Evolutionary conservation across 768 basidiomycete species (phyloP).

Genomic region (Hygrophorus russula): DNA sequence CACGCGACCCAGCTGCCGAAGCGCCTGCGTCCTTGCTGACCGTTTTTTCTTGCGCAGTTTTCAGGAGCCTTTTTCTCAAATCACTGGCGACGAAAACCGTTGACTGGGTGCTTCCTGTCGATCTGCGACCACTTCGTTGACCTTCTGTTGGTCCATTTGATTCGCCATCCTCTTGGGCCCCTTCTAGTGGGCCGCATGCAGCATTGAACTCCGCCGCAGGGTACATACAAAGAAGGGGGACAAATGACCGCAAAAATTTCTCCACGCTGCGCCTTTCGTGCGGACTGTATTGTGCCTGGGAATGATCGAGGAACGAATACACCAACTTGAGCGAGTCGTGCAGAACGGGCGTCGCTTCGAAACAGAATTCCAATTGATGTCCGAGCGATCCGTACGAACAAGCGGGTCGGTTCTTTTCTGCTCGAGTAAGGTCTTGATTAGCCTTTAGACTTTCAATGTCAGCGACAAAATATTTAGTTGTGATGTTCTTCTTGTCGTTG

Average conservation of each 20-base stretch:
- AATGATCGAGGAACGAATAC: conserved; percentile 84
- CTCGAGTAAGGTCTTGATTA: conserved; percentile 34
- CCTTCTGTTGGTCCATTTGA: conserved; percentile 19
- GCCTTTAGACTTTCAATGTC: conserved; percentile 67
- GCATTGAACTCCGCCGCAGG: conserved; percentile 56
- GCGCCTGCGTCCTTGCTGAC: conserved; percentile 17
- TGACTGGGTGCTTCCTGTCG: conserved; percentile 20
- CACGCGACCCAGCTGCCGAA: conserved; percentile 11
- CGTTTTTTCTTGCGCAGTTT: conserved; percentile 56
- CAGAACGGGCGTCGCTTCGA: conserved; percentile 70
- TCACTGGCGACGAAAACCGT: conserved; percentile 51
- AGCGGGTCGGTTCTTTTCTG: conserved; percentile 23
- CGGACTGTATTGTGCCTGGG: conserved; percentile 42
- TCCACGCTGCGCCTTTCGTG: conserved; percentile 79
- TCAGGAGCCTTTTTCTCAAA: conserved; percentile 69
- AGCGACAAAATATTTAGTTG: conserved; percentile 68
- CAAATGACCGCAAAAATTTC: conserved; percentile 71
- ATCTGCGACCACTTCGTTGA: conserved; percentile 34
- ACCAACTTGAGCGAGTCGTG: conserved; percentile 87
- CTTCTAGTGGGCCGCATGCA: conserved; percentile 45
- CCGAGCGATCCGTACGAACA: conserved; percentile 39
- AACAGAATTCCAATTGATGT: conserved; percentile 69
- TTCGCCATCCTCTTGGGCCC: conserved; percentile 34
- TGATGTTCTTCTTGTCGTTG: conserved; percentile 91
- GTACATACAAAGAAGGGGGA: conserved; percentile 72